Percentiles rank a stretch among this genome's conserved stretches.
Conservation (phyloP, 2,329 filamentous ascomycete genomes). For the Daldinia sp. region DNA sequence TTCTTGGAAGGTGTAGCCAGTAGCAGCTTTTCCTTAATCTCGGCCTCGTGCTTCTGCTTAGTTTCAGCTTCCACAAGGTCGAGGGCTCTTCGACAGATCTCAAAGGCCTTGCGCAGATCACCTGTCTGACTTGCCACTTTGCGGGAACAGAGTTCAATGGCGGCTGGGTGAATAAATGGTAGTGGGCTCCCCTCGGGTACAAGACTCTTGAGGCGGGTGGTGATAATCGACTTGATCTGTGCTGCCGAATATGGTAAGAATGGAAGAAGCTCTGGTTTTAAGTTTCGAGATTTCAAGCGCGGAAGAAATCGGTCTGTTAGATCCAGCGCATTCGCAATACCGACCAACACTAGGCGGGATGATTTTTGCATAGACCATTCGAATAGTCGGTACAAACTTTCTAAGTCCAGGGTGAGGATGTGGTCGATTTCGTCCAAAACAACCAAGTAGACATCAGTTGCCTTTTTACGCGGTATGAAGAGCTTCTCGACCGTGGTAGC, state of each 20-base stretch:
- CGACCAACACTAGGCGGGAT: conserved; percentile 83
- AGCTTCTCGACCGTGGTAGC: conserved; percentile 72
- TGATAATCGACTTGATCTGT: conserved; percentile 90
- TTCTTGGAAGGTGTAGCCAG: conserved; percentile 75
- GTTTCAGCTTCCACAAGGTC: conserved; percentile 90
- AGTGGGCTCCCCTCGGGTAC: conserved; percentile 67
- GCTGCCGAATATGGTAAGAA: conserved; percentile 91
- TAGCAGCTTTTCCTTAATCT: conserved; percentile 62
- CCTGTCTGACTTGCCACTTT: conserved; percentile 95
- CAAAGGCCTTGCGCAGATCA: conserved; percentile 93
- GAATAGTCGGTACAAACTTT: conserved; percentile 92
- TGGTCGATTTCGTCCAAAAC: conserved; percentile 96
- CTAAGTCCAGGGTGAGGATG: conserved; percentile 85
- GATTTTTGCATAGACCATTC: conserved; percentile 89
- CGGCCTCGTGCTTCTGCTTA: conserved; percentile 74
- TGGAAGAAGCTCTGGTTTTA: conserved; percentile 88
- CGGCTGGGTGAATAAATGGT: conserved; percentile 92
- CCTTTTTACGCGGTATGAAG: conserved; percentile 71
- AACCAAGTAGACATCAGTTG: conserved; percentile 74
- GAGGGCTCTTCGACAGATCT: conserved; percentile 88
- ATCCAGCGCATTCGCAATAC: conserved; percentile 95
- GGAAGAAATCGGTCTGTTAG: conserved; percentile 95
- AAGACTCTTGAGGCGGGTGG: conserved; percentile 79
- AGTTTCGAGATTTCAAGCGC: conserved; percentile 87
- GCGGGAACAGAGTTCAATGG: conserved; percentile 91